Base-by-base conservation (phyloP, 192 early-diverging fungal species). In the Dispira simplex region DNA sequence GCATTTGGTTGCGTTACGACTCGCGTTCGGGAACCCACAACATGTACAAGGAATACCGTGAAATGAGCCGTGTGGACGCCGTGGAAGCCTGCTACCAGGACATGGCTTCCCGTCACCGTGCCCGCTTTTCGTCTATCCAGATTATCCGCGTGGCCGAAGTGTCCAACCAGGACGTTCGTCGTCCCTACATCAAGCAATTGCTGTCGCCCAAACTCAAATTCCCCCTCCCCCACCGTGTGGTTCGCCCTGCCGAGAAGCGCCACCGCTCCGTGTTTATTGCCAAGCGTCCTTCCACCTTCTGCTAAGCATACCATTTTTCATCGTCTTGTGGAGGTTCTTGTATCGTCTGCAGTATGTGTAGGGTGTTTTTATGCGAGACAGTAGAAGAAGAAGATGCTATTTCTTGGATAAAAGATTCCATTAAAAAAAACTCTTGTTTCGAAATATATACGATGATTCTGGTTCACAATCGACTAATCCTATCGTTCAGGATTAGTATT, bases 21-120 rank as follows among this genome's bases (percentile, higher is more conserved):
- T 98, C 95, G 66, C 91, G 95, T 77, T 95, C 92, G 48, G 96
- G 96, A 68, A 99, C 95, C 66, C 97, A 99, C 92, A 99, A 98
- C 90, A 98, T 98, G 94, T 98, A 98, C 90, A 98, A 98, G 89
- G 96, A 98, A 86, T 99, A 96, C 91, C 89, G 97, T 70, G 93
- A 97, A 82, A 78, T 97, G 70, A 79, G 84, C 71, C 89, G 97
- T 70, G 72, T 71, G 23, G 86, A 73, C 55, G 88, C 86, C 44
- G 86, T 88, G 18, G 71, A 80, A 65, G 46, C 83, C 11, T 85
- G 83, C 79, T 88, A 93, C 87, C 90, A 92, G 81, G 93, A 98
- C 80, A 95, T 98, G 96, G 93, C 96, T 70, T 88, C 96, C 62
- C 92, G 91, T 72, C 96, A 97, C 80, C 91, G 94, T 81, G 92